Percentiles rank a stretch among this genome's conserved stretches.
phyloP scores from a whole-genome alignment of 371 early-diverging fungal species.

The Circinella umbellata region DNA sequence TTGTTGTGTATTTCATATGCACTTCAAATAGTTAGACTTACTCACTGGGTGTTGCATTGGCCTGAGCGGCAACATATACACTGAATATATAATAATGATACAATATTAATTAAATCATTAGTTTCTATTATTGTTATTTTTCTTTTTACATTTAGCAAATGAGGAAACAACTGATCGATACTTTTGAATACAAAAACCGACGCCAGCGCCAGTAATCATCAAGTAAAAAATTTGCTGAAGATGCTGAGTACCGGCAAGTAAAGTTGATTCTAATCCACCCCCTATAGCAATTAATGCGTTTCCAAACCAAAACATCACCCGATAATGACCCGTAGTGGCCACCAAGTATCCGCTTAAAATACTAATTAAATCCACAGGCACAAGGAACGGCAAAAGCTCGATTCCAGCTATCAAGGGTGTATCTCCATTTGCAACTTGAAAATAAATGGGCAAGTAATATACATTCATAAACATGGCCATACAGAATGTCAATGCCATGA shows the following conservation, averaged over 20 bases:
- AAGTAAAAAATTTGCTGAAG: constrained; percentile 46
- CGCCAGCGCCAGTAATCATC: constrained; percentile 59
- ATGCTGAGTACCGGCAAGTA: constrained; percentile 32
- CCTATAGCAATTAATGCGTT: constrained; percentile 51
- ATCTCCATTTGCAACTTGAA: constrained; percentile 70
- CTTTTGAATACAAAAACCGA: constrained; percentile 57
- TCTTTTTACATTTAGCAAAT: no score
- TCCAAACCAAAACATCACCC: constrained; percentile 57
- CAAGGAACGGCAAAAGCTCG: constrained; percentile 66
- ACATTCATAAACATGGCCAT: constrained; percentile 57
- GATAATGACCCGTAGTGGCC: constrained; percentile 52
- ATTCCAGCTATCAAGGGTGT: constrained; percentile 61
- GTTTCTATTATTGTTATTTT: no score
- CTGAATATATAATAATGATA: background rate
- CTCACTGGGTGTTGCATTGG: constrained; percentile 1
- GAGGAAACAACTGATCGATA: background rate
- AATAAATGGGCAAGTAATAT: constrained; percentile 77
- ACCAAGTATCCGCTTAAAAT: constrained; percentile 59
- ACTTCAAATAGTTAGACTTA: background rate
- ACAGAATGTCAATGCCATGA: constrained; percentile 53
- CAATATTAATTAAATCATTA: background rate
- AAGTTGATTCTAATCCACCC: constrained; percentile 52
- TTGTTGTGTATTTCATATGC: background rate
- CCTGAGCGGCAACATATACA: constrained; percentile 19
- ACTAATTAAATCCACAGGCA: constrained; percentile 55